These are phyloP conservation scores for Myriosclerotinia scirpicola DNA, from an alignment of 2,329 filamentous ascomycete species.

Conservation along the genomic window DNA sequence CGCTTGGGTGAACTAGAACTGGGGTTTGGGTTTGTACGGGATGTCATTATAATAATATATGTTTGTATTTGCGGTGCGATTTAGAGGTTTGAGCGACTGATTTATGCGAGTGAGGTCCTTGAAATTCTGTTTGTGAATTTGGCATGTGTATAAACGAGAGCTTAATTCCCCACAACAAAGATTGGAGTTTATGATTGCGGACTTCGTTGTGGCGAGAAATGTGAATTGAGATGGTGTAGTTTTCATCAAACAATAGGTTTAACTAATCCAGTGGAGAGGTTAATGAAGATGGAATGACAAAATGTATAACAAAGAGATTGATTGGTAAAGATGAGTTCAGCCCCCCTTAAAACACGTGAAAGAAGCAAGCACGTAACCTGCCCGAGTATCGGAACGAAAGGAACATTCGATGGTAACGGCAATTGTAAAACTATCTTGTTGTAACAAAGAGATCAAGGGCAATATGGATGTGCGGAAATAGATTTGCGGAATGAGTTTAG, in stretches of 20 bases:
- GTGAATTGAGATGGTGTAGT: background rate
- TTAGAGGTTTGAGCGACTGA: background rate
- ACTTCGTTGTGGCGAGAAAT: background rate
- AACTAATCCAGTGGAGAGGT: background rate
- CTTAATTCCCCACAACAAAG: background rate
- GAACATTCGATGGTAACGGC: constrained; percentile 10
- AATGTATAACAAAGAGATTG: constrained; percentile 2
- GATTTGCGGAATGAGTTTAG: background rate
- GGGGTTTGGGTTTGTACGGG: background rate
- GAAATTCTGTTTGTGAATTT: background rate
- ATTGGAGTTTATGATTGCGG: background rate
- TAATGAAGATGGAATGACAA: background rate
- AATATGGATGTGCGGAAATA: background rate
- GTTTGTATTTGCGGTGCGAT: background rate
- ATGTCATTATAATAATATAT: constrained; percentile 8
- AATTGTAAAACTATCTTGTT: background rate
- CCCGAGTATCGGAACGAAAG: background rate
- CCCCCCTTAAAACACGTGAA: background rate
- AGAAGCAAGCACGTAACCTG: background rate
- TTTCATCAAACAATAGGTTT: background rate
- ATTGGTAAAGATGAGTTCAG: constrained; percentile 9
- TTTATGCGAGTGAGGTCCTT: background rate
- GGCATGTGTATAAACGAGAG: background rate
- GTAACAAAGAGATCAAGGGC: background rate
- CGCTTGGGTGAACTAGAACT: constrained; percentile 1